Base-by-base conservation (phyloP, 176 grass and related monocot genomes). In the Carex kokanica region DNA sequence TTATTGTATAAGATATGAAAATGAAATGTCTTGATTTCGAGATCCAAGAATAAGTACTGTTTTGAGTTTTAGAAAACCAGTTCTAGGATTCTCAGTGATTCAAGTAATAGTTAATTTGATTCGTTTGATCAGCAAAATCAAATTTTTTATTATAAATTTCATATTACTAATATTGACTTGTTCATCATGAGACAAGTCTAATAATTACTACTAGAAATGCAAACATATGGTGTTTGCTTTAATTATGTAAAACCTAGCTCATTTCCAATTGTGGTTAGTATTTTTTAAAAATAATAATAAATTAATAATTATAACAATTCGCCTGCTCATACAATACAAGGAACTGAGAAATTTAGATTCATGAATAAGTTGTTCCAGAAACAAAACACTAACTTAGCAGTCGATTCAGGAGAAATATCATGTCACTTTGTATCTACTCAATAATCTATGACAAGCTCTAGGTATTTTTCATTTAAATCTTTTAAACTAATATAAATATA, bases 351-450 rank as follows among this genome's bases (percentile, higher is more conserved):
- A 41, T 5, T 40, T 70, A 70, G 5, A 41, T 70, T 41, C 16
- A 9, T 70, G 15, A 5, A 31, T 70, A 41, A n/a, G n/a, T n/a
- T n/a, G n/a, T n/a, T n/a, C n/a, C n/a, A n/a, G n/a, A n/a, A n/a
- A n/a, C n/a, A n/a, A n/a, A n/a, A n/a, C n/a, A n/a, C n/a, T n/a
- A n/a, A n/a, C n/a, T n/a, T n/a, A n/a, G n/a, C n/a, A n/a, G n/a
- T n/a, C n/a, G n/a, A 32, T 67, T 67, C 36, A 67, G 64, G 64
- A 67, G 64, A 67, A n/a, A 69, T 69, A 69, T 36, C 29, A 41
- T 17, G 34, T 41, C 18, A 40, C 7, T 69, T 27, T 69, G 6
- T 68, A 40, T 68, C 1, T 41, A 36, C 5, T 67, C 32, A 36
- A 25, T 38, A 74, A 74, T n/a, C n/a, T 16, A 52, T 52, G 43